phyloP scores from a whole-genome alignment of 2,329 filamentous ascomycete genomes.

The Phaeosphaeriaceae sp. region DNA sequence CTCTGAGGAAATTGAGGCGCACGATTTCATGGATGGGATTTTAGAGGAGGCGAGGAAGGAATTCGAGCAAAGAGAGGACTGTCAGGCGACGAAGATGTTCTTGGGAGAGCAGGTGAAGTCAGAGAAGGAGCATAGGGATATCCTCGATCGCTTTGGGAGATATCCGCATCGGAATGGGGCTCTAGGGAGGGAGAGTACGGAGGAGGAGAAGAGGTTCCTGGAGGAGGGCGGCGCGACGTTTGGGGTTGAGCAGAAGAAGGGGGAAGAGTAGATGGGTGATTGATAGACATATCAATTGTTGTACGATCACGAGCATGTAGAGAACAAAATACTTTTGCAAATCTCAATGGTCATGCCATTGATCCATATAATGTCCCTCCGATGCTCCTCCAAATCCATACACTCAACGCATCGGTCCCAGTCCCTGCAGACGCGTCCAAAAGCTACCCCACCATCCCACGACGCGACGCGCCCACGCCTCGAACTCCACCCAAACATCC shows the following conservation, averaged over 20 bases:
- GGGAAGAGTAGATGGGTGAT: neutral
- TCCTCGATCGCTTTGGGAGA: conserved; percentile 62
- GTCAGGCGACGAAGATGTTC: conserved; percentile 34
- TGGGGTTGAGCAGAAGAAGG: conserved; percentile 30
- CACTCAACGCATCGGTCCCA: no score
- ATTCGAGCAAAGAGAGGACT: conserved; percentile 20
- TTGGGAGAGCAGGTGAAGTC: conserved; percentile 45
- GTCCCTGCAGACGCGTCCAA: neutral
- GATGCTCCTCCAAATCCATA: no score
- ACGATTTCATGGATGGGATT: conserved; percentile 49
- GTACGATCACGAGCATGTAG: no score
- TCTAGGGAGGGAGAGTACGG: conserved; percentile 58
- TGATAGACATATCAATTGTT: neutral
- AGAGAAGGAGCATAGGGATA: conserved; percentile 57
- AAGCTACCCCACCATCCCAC: neutral
- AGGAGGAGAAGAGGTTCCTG: conserved; percentile 60
- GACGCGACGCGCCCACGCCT: neutral
- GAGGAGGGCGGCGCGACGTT: conserved; percentile 53
- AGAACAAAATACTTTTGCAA: no score
- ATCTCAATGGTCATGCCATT: no score
- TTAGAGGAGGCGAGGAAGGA: conserved; percentile 44
- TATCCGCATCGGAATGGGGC: conserved; percentile 66
- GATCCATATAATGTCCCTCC: no score
- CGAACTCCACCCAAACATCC: neutral
- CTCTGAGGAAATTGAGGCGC: conserved; percentile 58